Evolutionary conservation across 371 early-diverging fungal genomes (phyloP), one percentile per base, ranked within the genome.

Genomic region (Sporodiniella umbellata): DNA sequence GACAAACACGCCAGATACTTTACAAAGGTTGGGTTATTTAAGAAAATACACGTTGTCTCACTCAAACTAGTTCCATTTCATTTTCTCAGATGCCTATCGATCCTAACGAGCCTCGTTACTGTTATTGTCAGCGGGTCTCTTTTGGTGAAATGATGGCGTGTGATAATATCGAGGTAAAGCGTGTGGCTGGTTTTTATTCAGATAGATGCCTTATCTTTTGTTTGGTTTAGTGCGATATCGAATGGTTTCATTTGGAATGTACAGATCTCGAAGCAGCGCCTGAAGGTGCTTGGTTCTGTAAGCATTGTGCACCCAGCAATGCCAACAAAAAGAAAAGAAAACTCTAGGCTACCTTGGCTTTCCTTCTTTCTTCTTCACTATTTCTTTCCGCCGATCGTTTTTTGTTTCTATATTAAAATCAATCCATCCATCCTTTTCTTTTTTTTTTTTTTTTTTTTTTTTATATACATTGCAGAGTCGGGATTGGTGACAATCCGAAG

Each of bases 141-240:
- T 96, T 82, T 70, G 98, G 98, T 17, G 93, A 95, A 56, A 98
- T 98, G 98, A 88, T 98, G 45, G 98, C 90, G 8, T 97, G 98
- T 61, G 98, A 97, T 63, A 91, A 93, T 56, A 84, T 79, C 24
- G 90, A 92, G 52, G 92, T 91, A 81, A 22, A n/a, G n/a, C n/a
- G n/a, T n/a, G n/a, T n/a, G n/a, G n/a, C n/a, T n/a, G n/a, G n/a
- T n/a, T n/a, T n/a, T n/a, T n/a, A n/a, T n/a, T n/a, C n/a, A n/a
- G n/a, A n/a, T n/a, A n/a, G n/a, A n/a, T 53, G 14, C 19, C 56
- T 45, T 14, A 35, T n/a, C 5, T n/a, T 35, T 35, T 35, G 38
- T 28, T 28, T 28, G 30, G 7, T 28, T 28, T 64, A 88, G 85
- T 96, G 96, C 59, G 87, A 87, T 31, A 85, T 88, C 45, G 92